Evolutionary conservation across 345 rosid species (phyloP).

Genomic region (Murraya koenigii): DNA sequence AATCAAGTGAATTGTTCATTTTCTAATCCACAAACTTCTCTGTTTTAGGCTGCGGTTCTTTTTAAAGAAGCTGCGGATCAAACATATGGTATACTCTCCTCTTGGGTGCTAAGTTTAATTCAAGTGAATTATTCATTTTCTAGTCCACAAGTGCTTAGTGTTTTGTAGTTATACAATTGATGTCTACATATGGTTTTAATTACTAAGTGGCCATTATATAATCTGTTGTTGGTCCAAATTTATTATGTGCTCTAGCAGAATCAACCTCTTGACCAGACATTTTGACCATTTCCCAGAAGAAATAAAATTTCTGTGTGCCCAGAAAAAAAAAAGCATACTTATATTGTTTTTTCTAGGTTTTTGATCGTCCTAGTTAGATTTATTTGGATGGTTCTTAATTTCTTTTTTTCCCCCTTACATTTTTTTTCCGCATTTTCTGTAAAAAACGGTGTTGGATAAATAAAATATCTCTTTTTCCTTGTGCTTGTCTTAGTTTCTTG

Average conservation of each 20-base stretch:
- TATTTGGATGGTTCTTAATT: slow-evolving; percentile 12
- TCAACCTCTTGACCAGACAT: not conserved
- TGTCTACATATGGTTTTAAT: not conserved
- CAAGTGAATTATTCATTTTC: too few relatives aligned
- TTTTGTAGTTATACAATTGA: not conserved
- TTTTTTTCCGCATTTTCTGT: not conserved
- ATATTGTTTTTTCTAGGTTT: not conserved
- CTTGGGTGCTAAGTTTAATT: not conserved
- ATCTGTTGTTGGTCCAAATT: not conserved
- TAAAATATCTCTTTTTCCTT: not conserved
- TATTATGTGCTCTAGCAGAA: not conserved
- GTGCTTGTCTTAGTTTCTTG: not conserved
- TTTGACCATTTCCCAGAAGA: not conserved
- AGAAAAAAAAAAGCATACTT: not conserved
- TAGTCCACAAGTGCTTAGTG: not conserved
- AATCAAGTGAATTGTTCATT: not conserved
- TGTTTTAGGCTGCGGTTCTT: slow-evolving; percentile 80
- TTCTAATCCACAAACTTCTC: slow-evolving; percentile 18
- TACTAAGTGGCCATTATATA: not conserved
- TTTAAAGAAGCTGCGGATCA: slow-evolving; percentile 59
- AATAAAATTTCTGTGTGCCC: not conserved
- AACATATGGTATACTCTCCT: slow-evolving; percentile 50
- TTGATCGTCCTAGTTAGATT: not conserved
- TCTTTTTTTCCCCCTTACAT: not conserved
- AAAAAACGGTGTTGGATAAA: not conserved